Evolutionary conservation across 169 alveolate species (phyloP).

Genomic region (Plasmodium vivax): DNA sequence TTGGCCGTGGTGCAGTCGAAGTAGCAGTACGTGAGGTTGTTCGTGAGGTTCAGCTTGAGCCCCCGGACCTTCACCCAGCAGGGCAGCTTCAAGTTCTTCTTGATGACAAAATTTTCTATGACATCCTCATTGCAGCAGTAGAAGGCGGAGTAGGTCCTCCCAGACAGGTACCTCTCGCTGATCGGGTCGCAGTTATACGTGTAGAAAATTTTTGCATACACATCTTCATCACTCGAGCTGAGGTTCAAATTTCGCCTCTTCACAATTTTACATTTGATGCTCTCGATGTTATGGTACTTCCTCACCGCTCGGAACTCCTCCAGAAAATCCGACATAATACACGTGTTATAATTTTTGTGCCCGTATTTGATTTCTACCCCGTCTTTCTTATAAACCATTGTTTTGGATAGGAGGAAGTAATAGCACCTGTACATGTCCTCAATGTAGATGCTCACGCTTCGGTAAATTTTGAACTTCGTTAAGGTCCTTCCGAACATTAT

Average conservation of each 20-base stretch:
- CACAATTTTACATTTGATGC: conserved; percentile 55
- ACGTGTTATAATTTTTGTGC: conserved; percentile 26
- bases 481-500: conserved; percentile 61
- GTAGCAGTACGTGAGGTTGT: conserved; percentile 59
- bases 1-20: conserved; percentile 20
- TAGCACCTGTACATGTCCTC: conserved; percentile 64
- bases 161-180: conserved; percentile 24
- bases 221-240: conserved; percentile 21
- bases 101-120: conserved; percentile 56
- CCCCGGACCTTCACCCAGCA: conserved; percentile 65
- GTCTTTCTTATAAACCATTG: conserved; percentile 16
- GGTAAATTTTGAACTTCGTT: conserved; percentile 24
- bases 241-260: conserved; percentile 49
- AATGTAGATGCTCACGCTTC: conserved; percentile 59
- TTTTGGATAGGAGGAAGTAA: conserved; percentile 35
- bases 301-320: conserved; percentile 51
- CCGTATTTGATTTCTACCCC: conserved; percentile 27
- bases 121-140: conserved; percentile 74
- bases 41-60: conserved; percentile 4
- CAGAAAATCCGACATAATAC: conserved; percentile 31
- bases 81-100: conserved; percentile 55
- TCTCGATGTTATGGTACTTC: conserved; percentile 51
- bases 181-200: conserved; percentile 50
- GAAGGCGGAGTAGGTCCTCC: conserved; percentile 35
- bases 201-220: conserved; percentile 59